Conservation (phyloP, 2,329 filamentous ascomycete genomes). For the Botrytis elliptica region DNA sequence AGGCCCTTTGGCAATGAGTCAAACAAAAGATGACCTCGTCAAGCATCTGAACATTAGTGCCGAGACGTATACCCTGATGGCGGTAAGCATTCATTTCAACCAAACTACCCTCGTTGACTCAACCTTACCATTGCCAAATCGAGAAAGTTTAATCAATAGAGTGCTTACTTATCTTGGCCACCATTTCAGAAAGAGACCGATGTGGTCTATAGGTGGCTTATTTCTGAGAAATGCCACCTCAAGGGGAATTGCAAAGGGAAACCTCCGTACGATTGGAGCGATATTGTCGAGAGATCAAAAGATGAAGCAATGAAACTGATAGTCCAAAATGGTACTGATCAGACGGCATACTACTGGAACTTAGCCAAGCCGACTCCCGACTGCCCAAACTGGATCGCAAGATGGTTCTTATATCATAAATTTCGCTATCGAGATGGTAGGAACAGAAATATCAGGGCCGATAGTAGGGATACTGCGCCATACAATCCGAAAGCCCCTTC, state of each 20-base stretch:
- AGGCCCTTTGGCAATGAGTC: constrained; percentile 36
- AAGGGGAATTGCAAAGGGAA: constrained; percentile 37
- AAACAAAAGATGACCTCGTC: constrained; percentile 38
- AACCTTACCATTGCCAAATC: background rate
- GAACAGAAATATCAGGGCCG: constrained; percentile 29
- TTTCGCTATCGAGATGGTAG: constrained; percentile 40
- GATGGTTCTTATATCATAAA: constrained; percentile 40
- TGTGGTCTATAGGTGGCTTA: constrained; percentile 36
- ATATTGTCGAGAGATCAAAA: constrained; percentile 37
- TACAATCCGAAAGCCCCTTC: background rate
- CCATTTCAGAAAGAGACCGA: constrained; percentile 38
- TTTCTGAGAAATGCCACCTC: constrained; percentile 34
- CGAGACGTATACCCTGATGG: constrained; percentile 36
- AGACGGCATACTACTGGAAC: constrained; percentile 36
- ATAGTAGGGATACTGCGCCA: constrained; percentile 4
- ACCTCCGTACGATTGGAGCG: constrained; percentile 40
- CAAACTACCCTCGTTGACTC: background rate
- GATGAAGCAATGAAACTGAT: constrained; percentile 37
- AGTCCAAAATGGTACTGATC: constrained; percentile 27
- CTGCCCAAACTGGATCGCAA: constrained; percentile 39
- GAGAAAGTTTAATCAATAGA: constrained; percentile 19
- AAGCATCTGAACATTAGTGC: constrained; percentile 33
- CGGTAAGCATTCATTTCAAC: constrained; percentile 32
- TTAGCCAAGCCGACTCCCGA: constrained; percentile 29
- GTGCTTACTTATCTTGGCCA: constrained; percentile 30